A percentile compares a stretch with the other conserved stretches of the same genome.
Conservation (phyloP, 2,329 filamentous ascomycete genomes). For the Xylaria polymorpha region DNA sequence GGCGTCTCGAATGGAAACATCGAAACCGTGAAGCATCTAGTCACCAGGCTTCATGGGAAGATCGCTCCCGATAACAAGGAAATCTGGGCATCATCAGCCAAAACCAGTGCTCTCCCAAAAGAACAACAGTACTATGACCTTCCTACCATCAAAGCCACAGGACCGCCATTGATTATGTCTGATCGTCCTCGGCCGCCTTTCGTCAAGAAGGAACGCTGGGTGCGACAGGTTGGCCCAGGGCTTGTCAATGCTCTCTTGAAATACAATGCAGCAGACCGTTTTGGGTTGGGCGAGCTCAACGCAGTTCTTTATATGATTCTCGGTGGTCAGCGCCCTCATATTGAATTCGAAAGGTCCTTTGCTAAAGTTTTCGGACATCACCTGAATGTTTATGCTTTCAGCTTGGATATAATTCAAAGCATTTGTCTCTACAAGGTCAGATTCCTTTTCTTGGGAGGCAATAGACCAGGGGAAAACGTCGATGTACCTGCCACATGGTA, state of each 20-base stretch:
- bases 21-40: not conserved
- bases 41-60: not conserved
- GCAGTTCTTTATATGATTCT: conserved; percentile 3
- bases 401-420: not conserved
- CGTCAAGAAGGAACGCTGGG: not conserved
- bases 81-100: not conserved
- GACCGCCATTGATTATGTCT: not conserved
- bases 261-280: not conserved
- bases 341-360: not conserved
- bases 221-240: not conserved
- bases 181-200: not conserved
- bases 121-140: not conserved
- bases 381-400: not conserved
- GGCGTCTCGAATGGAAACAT: not conserved
- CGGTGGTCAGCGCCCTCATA: not conserved
- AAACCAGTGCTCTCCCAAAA: not conserved
- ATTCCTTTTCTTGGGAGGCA: conserved; percentile 1
- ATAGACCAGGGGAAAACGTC: not conserved
- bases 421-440: not conserved
- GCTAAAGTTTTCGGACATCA: not conserved
- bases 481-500: not conserved
- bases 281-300: not conserved
- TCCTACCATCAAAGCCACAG: not conserved
- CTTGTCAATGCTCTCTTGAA: conserved; percentile 3
- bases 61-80: not conserved